A percentile compares a stretch with the other conserved stretches of the same genome.
Conservation (phyloP, 805 yeast species). For the Saturnispora gosingensis region DNA sequence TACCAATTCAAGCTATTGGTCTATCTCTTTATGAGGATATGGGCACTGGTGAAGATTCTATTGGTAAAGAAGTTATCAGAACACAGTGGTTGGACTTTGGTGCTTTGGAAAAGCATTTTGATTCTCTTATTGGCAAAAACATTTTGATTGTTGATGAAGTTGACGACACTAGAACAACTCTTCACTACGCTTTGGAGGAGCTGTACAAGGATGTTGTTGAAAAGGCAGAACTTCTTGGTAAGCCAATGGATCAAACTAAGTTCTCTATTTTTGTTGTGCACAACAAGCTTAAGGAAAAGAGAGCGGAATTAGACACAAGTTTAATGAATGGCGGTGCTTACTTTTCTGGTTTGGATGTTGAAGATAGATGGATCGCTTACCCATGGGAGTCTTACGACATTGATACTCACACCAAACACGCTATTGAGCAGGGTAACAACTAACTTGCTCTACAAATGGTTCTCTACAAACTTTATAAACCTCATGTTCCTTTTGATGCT, state of each 20-base stretch:
- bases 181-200: slow-evolving; percentile 76
- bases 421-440: slow-evolving; percentile 58
- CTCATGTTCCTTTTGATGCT: background rate
- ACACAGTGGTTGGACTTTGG: slow-evolving; percentile 89
- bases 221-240: slow-evolving; percentile 51
- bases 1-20: slow-evolving; percentile 65
- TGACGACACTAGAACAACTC: slow-evolving; percentile 85
- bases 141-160: slow-evolving; percentile 83
- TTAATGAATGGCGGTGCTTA: slow-evolving; percentile 59
- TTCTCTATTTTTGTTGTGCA: slow-evolving; percentile 76
- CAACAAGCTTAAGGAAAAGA: slow-evolving; percentile 75
- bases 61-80: slow-evolving; percentile 74
- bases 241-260: slow-evolving; percentile 49
- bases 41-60: slow-evolving; percentile 38
- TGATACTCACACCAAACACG: slow-evolving; percentile 61
- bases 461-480: background rate
- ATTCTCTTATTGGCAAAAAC: slow-evolving; percentile 72
- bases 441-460: slow-evolving; percentile 3
- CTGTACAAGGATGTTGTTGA: slow-evolving; percentile 55
- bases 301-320: slow-evolving; percentile 57
- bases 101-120: slow-evolving; percentile 57
- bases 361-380: slow-evolving; percentile 79
- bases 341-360: slow-evolving; percentile 63
- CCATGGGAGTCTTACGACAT: slow-evolving; percentile 87
- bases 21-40: slow-evolving; percentile 54